Base-by-base conservation (phyloP, 1,284 basidiomycete species). In the Vanrija pseudolonga region DNA sequence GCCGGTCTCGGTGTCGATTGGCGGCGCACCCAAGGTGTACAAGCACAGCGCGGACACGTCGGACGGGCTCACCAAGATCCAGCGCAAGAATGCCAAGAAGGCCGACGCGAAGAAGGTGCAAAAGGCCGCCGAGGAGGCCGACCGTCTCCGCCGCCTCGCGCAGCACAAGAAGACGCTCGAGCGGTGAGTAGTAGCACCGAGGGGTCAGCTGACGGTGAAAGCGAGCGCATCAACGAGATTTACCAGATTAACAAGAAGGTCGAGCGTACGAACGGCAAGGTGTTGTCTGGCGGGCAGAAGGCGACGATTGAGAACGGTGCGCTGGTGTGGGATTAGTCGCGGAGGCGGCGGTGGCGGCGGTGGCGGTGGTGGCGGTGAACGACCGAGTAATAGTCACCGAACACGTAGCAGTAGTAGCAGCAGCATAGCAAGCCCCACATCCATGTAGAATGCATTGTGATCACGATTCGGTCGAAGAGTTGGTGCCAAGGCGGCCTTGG, bases 81-180 rank as follows among this genome's bases (percentile, higher is more conserved):
- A 72, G 57, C 60, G 61, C 55, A 74, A 74, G 67, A 74, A 74
- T 50, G 65, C 64, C 17, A 71, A 72, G 55, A 72, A 73, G 62
- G 55, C 68, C 12, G 71, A 72, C 32, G 65, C 60, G n/a, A 74
- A 74, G 56, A 72, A 71, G 51, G 67, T 62, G 3, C 59, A 62
- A 15, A 64, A 61, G 56, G 69, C 60, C 14, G 69, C 60, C 2
- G 72, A 73, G 24, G 72, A 74, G 54, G 65, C 59, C 14, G 72
- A 74, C 37, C 51, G 72, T 18, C 57, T 61, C 45, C 56, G 64
- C 53, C 57, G 72, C 7, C 47, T 74, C 24, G 64, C 65, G 5
- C 56, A 58, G 58, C 72, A 74, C 64, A 71, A 66, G 53, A 60
- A 60, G 43, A 66, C 65, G 39, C 61, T 72, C 40, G 69, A 73